phyloP scores from a whole-genome alignment of 2,329 filamentous ascomycete genomes.

The Fusarium sp. region DNA sequence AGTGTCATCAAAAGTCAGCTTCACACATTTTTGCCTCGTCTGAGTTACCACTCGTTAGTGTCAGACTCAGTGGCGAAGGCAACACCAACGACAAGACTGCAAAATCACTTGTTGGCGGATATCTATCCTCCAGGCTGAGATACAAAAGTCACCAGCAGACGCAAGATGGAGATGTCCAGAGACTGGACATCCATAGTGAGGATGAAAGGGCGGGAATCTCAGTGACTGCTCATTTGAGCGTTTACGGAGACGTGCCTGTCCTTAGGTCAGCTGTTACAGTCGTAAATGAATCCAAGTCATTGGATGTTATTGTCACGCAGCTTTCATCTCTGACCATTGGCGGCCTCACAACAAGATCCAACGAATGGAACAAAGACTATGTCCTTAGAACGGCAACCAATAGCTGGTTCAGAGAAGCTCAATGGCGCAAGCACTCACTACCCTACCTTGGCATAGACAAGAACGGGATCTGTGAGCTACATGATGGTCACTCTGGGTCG shows the following conservation, averaged over 20 bases:
- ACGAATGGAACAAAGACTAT: background rate
- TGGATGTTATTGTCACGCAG: background rate
- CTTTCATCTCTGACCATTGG: background rate
- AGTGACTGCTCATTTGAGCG: background rate
- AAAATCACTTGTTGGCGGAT: background rate
- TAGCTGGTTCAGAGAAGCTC: background rate
- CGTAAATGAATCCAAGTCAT: background rate
- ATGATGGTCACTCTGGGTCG: background rate
- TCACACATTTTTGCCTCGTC: background rate
- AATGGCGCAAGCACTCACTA: background rate
- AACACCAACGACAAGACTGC: background rate
- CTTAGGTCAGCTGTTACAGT: background rate
- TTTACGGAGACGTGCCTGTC: background rate
- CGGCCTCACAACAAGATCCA: accelerated
- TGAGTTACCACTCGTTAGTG: background rate
- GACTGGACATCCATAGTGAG: background rate
- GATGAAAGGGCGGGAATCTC: background rate
- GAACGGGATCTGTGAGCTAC: background rate
- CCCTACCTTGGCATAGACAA: background rate
- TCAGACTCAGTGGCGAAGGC: background rate
- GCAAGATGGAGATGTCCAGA: background rate
- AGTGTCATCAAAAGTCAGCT: background rate
- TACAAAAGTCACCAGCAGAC: background rate
- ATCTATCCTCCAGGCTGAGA: background rate
- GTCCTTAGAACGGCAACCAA: background rate